phyloP scores from a whole-genome alignment of 768 basidiomycete species.

The Lentinula detonsa region DNA sequence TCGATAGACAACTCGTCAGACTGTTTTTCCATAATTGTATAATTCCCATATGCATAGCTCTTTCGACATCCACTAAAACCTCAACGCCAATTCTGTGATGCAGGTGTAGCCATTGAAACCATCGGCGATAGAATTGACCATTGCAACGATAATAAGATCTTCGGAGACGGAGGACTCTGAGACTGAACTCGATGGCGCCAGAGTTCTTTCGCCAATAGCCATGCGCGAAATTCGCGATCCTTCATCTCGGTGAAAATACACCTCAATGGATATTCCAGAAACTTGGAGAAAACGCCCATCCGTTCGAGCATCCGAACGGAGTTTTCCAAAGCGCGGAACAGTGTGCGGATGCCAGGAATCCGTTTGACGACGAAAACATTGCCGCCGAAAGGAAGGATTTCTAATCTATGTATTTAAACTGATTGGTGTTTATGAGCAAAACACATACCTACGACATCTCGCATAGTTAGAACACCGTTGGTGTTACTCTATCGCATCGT shows the following conservation, averaged over 20 bases:
- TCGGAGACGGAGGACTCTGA: background rate
- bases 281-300: background rate
- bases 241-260: background rate
- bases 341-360: background rate
- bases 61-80: background rate
- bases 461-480: background rate
- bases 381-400: background rate
- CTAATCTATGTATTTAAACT: background rate
- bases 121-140: background rate
- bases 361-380: background rate
- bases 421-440: background rate
- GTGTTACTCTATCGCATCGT: background rate
- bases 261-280: background rate
- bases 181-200: background rate
- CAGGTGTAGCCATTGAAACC: background rate
- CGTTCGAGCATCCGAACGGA: background rate
- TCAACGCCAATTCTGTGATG: background rate
- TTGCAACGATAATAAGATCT: background rate
- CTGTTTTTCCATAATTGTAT: background rate
- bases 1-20: background rate
- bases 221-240: background rate
- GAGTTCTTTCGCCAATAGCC: background rate
- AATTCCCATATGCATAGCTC: no score
- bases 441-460: background rate
- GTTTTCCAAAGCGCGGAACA: background rate